Percentiles rank a stretch among this genome's conserved stretches.
These are phyloP conservation scores for Pulveroboletus frians DNA, from an alignment of 768 basidiomycete genomes.

Conservation along the genomic window DNA sequence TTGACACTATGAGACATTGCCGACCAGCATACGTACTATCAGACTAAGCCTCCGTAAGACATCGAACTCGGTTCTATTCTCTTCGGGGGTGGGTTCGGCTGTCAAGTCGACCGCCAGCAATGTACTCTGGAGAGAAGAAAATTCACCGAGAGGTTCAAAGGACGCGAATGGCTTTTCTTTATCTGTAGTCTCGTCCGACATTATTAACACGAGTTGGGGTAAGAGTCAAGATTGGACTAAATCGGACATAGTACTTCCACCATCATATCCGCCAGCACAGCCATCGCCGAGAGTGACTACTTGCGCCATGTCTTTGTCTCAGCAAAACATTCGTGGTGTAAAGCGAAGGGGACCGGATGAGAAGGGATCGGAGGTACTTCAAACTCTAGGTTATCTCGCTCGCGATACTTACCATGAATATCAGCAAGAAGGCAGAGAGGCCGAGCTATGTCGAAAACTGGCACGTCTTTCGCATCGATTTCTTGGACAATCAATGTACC, in stretches of 20 bases:
- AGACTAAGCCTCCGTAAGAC: constrained; percentile 39
- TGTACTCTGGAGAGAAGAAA: constrained; percentile 45
- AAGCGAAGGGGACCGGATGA: constrained; percentile 43
- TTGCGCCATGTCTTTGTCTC: constrained; percentile 4
- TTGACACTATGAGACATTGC: constrained; percentile 1
- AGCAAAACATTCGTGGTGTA: constrained; percentile 19
- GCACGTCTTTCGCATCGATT: constrained; percentile 34
- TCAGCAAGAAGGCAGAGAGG: constrained; percentile 36
- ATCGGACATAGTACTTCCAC: no score
- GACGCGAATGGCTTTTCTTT: constrained; percentile 47
- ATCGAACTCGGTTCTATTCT: constrained; percentile 39
- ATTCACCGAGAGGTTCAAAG: constrained; percentile 61
- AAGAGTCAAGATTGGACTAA: background rate
- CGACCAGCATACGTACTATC: constrained; percentile 43
- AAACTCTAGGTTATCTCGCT: background rate
- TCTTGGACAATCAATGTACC: constrained; percentile 6
- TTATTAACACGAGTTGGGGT: constrained; percentile 19
- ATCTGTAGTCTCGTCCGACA: constrained; percentile 35
- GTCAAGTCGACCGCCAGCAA: constrained; percentile 48
- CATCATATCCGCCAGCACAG: constrained; percentile 9
- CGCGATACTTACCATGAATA: constrained; percentile 1
- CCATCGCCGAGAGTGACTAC: no score
- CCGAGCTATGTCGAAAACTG: constrained; percentile 50
- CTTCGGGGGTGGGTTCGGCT: constrained; percentile 38
- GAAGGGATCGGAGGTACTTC: constrained; percentile 31